Conservation (phyloP, 768 basidiomycete genomes). For the Tulasnella sp. region DNA sequence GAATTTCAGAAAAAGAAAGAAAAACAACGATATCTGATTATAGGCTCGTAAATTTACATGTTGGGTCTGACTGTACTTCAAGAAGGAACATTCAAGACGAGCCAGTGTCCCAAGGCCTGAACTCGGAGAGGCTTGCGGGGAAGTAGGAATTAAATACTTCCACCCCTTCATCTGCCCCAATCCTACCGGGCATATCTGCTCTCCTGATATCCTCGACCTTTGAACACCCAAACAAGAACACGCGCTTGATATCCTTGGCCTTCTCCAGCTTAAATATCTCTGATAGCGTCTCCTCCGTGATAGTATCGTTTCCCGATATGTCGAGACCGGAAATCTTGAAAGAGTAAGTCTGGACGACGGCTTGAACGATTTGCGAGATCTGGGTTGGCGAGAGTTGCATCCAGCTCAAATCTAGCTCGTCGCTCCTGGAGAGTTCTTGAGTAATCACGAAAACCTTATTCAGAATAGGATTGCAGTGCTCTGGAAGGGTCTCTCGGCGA, state of each 20-base stretch:
- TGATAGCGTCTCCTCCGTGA: neutral
- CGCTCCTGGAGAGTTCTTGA: neutral
- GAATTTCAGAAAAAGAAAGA: too few species aligned
- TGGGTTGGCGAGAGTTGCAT: neutral
- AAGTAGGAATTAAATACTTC: neutral
- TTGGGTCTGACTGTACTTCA: too few species aligned
- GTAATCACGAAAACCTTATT: neutral
- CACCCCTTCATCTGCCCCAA: neutral
- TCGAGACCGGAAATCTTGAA: neutral
- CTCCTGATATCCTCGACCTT: neutral
- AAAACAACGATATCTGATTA: too few species aligned
- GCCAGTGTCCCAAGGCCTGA: neutral
- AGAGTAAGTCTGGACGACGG: neutral
- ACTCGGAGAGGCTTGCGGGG: neutral
- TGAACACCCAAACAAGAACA: neutral
- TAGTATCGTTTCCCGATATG: neutral
- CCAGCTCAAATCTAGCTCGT: neutral
- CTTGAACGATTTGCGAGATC: neutral
- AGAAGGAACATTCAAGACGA: too few species aligned
- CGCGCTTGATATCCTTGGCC: neutral
- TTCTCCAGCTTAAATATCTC: neutral
- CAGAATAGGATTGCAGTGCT: neutral
- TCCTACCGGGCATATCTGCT: neutral
- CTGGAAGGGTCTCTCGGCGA: neutral
- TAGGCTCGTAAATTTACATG: too few species aligned